Evolutionary conservation across 2,329 filamentous ascomycete species (phyloP).

Genomic region (Curvularia lunata): DNA sequence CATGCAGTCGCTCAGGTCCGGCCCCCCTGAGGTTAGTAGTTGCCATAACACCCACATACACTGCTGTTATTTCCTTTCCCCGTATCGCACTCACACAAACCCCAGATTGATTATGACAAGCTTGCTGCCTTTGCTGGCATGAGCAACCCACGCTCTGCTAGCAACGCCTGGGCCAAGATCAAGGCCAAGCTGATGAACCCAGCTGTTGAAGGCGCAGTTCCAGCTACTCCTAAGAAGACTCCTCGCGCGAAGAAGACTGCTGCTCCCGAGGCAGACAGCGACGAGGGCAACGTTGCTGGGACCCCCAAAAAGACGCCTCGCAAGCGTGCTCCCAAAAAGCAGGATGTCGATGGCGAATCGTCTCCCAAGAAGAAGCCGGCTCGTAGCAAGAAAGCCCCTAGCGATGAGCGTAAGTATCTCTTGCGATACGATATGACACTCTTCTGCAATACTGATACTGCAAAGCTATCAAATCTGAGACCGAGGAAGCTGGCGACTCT

Average conservation of each 20-base stretch:
- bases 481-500: slow-evolving; percentile 10
- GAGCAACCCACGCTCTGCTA: slow-evolving; percentile 47
- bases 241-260: slow-evolving; percentile 24
- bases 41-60: not conserved
- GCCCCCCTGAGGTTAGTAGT: slow-evolving; percentile 41
- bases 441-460: slow-evolving; percentile 10
- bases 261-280: slow-evolving; percentile 17
- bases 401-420: slow-evolving; percentile 26
- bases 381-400: slow-evolving; percentile 31
- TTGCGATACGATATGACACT: not conserved
- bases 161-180: slow-evolving; percentile 49
- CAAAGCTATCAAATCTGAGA: slow-evolving; percentile 19
- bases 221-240: slow-evolving; percentile 33
- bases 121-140: slow-evolving; percentile 46
- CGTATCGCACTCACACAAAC: slow-evolving; percentile 12
- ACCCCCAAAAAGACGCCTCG: slow-evolving; percentile 39
- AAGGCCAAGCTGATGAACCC: slow-evolving; percentile 38
- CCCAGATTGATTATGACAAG: slow-evolving; percentile 48
- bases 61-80: not conserved
- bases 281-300: slow-evolving; percentile 17
- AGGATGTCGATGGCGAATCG: slow-evolving; percentile 40
- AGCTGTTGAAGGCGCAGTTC: slow-evolving; percentile 14
- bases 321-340: slow-evolving; percentile 44
- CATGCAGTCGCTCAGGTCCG: slow-evolving; percentile 48
- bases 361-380: slow-evolving; percentile 43